Percentiles rank a stretch among this genome's conserved stretches.
Conservation (phyloP, 2,329 filamentous ascomycete species). For the Pyrenophora seminiperda region DNA sequence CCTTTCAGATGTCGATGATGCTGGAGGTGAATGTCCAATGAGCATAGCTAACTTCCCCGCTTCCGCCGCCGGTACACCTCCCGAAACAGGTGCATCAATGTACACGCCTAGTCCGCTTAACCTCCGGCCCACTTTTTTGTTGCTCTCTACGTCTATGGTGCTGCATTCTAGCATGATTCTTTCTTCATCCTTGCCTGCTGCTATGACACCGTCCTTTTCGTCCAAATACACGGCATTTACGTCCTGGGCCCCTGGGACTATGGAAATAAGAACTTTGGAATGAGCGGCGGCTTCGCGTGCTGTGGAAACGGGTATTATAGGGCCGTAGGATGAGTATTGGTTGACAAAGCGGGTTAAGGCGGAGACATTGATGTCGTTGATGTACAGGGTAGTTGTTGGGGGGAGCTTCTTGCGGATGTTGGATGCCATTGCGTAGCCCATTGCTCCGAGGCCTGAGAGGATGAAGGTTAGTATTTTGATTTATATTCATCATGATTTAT, state of each 20-base stretch:
- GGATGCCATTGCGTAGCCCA: conserved; percentile 43
- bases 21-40: conserved; percentile 31
- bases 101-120: conserved; percentile 29
- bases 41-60: conserved; percentile 34
- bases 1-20: background rate
- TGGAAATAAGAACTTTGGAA: conserved; percentile 35
- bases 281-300: conserved; percentile 38
- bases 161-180: conserved; percentile 41
- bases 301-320: conserved; percentile 31
- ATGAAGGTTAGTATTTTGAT: background rate
- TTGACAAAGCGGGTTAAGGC: conserved; percentile 31
- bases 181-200: conserved; percentile 20
- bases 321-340: conserved; percentile 26
- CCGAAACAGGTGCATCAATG: conserved; percentile 42
- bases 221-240: conserved; percentile 41
- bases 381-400: conserved; percentile 25
- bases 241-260: conserved; percentile 34
- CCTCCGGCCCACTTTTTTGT: conserved; percentile 29
- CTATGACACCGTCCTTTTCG: conserved; percentile 31
- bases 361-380: conserved; percentile 38
- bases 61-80: conserved; percentile 40
- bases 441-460: conserved; percentile 39
- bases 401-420: conserved; percentile 39
- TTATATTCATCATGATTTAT: background rate
- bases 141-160: conserved; percentile 39